Conservation (phyloP, 2,329 filamentous ascomycete species). For the Sordariomycetes sp. region DNA sequence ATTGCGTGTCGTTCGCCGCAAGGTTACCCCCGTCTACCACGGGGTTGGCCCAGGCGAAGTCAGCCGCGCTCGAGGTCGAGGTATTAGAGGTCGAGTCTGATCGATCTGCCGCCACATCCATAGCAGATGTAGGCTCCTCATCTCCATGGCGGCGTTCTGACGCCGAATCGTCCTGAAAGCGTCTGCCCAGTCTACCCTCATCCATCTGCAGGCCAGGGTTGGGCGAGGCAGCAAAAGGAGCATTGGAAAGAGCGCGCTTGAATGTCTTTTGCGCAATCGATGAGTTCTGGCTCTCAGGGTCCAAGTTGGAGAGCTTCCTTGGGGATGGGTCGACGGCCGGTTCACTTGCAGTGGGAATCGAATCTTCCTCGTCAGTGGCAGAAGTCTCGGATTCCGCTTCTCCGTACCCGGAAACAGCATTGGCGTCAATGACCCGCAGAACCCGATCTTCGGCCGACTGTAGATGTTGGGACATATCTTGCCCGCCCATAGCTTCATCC, state of each 20-base stretch:
- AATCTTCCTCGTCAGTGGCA: not conserved
- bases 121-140: not conserved
- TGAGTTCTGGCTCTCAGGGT: not conserved
- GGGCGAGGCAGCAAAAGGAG: not conserved
- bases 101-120: not conserved
- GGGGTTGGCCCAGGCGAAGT: not conserved
- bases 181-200: not conserved
- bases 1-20: not conserved
- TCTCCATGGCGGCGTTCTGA: not conserved
- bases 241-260: not conserved
- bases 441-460: not conserved
- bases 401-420: not conserved
- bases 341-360: not conserved
- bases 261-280: not conserved
- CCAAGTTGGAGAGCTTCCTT: not conserved
- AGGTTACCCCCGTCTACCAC: not conserved
- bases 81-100: not conserved
- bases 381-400: not conserved
- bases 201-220: not conserved
- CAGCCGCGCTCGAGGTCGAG: not conserved
- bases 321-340: not conserved
- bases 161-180: not conserved
- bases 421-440: not conserved
- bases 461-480: not conserved
- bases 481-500: not conserved